Conservation (phyloP, 176 grass and related monocot species). For the Saccharum officinarum region DNA sequence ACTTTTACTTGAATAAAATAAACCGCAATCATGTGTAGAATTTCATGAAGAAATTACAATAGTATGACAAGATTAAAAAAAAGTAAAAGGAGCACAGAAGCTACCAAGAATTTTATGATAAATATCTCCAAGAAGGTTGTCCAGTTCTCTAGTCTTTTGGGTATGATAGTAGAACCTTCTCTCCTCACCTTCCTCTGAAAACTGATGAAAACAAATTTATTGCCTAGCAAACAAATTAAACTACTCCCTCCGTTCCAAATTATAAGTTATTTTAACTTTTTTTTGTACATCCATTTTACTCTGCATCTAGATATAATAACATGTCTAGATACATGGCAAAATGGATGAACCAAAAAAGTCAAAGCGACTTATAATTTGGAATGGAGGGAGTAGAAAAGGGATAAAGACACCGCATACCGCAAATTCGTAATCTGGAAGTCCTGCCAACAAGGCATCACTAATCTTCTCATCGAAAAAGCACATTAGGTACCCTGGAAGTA, state of each 20-base stretch:
- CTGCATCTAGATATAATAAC: too few relatives aligned
- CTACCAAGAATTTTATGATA: slow-evolving; percentile 99
- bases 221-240: background rate
- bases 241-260: too few relatives aligned
- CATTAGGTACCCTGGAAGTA: slow-evolving; percentile 92
- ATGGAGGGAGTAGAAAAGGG: background rate
- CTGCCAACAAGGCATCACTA: slow-evolving; percentile 64
- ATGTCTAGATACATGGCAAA: too few relatives aligned
- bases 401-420: slow-evolving; percentile 56
- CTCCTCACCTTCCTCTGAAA: slow-evolving; percentile 85
- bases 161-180: slow-evolving; percentile 95
- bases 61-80: slow-evolving; percentile 9
- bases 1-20: background rate
- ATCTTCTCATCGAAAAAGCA: slow-evolving; percentile 88
- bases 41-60: slow-evolving; percentile 19
- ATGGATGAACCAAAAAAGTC: too few relatives aligned
- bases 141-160: slow-evolving; percentile 92
- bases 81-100: slow-evolving; percentile 7
- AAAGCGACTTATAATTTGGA: too few relatives aligned
- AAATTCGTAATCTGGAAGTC: slow-evolving; percentile 84
- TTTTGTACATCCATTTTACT: too few relatives aligned
- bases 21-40: background rate
- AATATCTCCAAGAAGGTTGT: slow-evolving; percentile 97
- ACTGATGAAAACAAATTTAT: slow-evolving; percentile 50
- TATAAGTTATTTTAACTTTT: too few relatives aligned